Evolutionary conservation across 2,329 filamentous ascomycete species (phyloP), one percentile per base, ranked within the genome.

Genomic region (Penicillium sp.): DNA sequence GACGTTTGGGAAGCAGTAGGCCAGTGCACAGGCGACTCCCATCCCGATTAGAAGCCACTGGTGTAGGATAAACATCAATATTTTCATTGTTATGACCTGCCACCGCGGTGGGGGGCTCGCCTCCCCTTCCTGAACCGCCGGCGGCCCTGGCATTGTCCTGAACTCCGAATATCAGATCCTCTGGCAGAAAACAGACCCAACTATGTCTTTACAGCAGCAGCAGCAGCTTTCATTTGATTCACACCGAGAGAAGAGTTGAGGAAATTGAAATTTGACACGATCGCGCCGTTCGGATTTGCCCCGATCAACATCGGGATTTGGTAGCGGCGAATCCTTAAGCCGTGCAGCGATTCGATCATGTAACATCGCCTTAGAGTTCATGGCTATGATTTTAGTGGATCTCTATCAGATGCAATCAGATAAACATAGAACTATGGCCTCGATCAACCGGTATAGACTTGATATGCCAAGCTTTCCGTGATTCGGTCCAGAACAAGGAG

Each of bases 11-110:
- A 85, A 76, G 75, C 83, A 73, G 63, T 81, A 81, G 52, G 83
- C 85, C 64, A 82, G 78, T 69, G 74, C 77, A 73, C 76, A 81
- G 29, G 78, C 75, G 22, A 84, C 59, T 1, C 78, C 83, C 63
- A 89, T 86, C 19, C 81, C 84, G 55, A 89, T 79, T 19, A 89
- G 77, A 55, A 89, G 82, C 84, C 86, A 89, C 74, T 89, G 87
- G 54, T 83, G 81, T 5, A 76, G 64, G 50, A 77, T 61, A 45
- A 74, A 66, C n/a, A 56, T 54, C 5, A 65, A 27, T 31, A 62
- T 59, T 13, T 57, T 61, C 43, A 68, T 70, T n/a, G 57, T 19
- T 24, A 56, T 53, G 42, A 29, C 51, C 31, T 63, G 53, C 56
- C 58, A 58, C 21, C 54, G 45, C 16, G n/a, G 52, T 14, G 43